Conservation (phyloP, 768 basidiomycete species). For the Chiua virens region DNA sequence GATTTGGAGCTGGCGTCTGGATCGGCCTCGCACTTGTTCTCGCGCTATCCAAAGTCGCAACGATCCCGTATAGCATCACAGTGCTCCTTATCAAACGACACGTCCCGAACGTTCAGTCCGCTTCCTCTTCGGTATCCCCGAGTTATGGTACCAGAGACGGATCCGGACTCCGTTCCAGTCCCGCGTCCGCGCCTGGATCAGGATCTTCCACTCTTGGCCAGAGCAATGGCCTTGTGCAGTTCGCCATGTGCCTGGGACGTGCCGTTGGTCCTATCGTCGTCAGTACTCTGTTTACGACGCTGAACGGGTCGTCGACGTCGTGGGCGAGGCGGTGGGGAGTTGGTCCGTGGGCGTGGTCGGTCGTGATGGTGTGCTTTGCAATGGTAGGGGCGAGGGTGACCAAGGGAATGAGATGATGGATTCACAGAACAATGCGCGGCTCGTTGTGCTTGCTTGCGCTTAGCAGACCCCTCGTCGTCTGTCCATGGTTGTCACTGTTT, state of each 20-base stretch:
- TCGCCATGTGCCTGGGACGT: conserved; percentile 53
- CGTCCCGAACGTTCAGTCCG: conserved; percentile 25
- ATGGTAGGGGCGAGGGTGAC: conserved; percentile 12
- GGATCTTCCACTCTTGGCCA: conserved; percentile 42
- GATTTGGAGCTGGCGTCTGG: conserved; percentile 39
- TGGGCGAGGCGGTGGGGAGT: conserved; percentile 7
- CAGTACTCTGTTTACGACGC: conserved; percentile 20
- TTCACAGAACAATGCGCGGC: no score
- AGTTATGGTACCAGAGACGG: no score
- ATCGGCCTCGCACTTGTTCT: conserved; percentile 44
- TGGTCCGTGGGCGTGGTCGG: conserved; percentile 2
- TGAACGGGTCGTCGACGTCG: conserved; percentile 3
- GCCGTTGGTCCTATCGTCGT: conserved; percentile 47
- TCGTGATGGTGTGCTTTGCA: conserved; percentile 2
- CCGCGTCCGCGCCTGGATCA: no score
- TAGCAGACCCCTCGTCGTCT: no score
- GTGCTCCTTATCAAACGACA: conserved; percentile 58
- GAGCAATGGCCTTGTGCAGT: conserved; percentile 62
- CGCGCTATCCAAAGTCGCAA: conserved; percentile 28
- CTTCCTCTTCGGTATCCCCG: no score
- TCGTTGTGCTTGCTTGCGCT: no score
- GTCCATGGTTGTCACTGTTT: no score
- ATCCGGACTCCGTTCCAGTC: no score
- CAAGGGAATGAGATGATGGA: not conserved
- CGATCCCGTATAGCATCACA: conserved; percentile 42